These are phyloP conservation scores for Cryptosporidium viatorum DNA, from an alignment of 169 alveolate species.

Conservation along the genomic window DNA sequence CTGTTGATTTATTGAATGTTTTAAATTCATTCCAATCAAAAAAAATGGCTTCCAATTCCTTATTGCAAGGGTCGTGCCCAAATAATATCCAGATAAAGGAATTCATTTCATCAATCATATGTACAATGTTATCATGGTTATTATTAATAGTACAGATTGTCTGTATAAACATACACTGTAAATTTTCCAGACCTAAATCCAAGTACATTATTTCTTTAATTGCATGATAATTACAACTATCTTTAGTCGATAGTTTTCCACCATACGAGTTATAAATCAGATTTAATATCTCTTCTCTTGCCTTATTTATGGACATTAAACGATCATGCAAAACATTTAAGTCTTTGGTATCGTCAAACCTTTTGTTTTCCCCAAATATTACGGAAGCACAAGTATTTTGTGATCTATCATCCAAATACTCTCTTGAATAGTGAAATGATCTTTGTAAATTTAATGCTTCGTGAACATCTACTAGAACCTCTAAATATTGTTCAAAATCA, in stretches of 20 bases:
- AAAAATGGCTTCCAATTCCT: constrained; percentile 79
- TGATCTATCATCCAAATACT: constrained; percentile 76
- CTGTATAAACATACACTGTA: constrained; percentile 59
- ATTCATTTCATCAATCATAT: constrained; percentile 44
- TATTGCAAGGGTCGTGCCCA: constrained; percentile 64
- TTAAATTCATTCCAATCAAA: constrained; percentile 82
- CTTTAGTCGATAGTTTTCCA: not conserved
- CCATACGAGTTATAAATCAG: constrained; percentile 41
- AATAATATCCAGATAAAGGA: constrained; percentile 50
- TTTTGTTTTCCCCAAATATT: constrained; percentile 50
- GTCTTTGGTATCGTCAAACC: constrained; percentile 57
- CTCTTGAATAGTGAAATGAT: constrained; percentile 80
- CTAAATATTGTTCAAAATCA: constrained; percentile 83
- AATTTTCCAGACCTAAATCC: constrained; percentile 83
- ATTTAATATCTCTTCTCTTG: constrained; percentile 44
- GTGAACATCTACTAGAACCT: constrained; percentile 83
- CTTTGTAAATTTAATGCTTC: constrained; percentile 82
- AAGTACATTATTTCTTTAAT: constrained; percentile 84
- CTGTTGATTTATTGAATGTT: not conserved
- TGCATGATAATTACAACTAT: constrained; percentile 75
- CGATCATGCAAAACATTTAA: constrained; percentile 40
- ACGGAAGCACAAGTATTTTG: constrained; percentile 49
- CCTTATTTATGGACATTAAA: constrained; percentile 25
- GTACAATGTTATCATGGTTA: constrained; percentile 3
- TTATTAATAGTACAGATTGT: constrained; percentile 41